A percentile compares a stretch with the other conserved stretches of the same genome.
phyloP scores from a whole-genome alignment of 2,329 filamentous ascomycete genomes.

The Sclerotiophoma versabilis region DNA sequence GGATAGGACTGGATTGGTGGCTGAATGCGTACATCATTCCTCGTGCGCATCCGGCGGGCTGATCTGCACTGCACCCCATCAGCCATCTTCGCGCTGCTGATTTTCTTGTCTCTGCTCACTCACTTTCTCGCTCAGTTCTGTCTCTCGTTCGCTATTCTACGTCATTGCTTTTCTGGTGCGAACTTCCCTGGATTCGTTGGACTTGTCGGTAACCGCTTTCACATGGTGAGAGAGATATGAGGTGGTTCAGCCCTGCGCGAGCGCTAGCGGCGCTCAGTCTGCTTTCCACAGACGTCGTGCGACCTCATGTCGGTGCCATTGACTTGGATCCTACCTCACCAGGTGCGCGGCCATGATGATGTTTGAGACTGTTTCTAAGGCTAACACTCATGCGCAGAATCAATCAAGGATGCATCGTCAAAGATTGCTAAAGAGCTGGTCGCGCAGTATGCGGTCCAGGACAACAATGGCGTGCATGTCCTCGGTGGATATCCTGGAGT shows the following conservation, averaged over 20 bases:
- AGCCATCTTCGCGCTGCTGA: conserved; percentile 1
- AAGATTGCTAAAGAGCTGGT: conserved; percentile 58
- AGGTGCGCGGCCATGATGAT: conserved; percentile 18
- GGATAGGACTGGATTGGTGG: background rate
- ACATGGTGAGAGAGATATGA: conserved; percentile 33
- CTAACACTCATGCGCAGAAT: conserved; percentile 38
- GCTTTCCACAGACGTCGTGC: conserved; percentile 28
- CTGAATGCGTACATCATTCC: conserved; percentile 10
- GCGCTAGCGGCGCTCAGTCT: conserved; percentile 37
- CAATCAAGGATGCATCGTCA: conserved; percentile 56
- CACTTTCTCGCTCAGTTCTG: conserved; percentile 1
- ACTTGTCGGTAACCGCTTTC: conserved; percentile 12
- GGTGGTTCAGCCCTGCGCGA: conserved; percentile 34
- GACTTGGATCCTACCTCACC: conserved; percentile 34
- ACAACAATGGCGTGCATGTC: conserved; percentile 52
- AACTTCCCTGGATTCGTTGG: background rate
- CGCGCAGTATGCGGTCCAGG: conserved; percentile 59
- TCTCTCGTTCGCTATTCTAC: background rate
- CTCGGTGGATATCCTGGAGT: conserved; percentile 53
- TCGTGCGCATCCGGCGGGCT: background rate
- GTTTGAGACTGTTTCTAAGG: background rate
- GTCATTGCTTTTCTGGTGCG: background rate
- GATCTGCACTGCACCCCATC: conserved; percentile 9
- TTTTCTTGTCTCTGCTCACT: conserved; percentile 3
- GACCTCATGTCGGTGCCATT: conserved; percentile 29